Percentiles rank a stretch among this genome's conserved stretches.
phyloP scores from a whole-genome alignment of 768 basidiomycete species.

The Serendipita vermifera region DNA sequence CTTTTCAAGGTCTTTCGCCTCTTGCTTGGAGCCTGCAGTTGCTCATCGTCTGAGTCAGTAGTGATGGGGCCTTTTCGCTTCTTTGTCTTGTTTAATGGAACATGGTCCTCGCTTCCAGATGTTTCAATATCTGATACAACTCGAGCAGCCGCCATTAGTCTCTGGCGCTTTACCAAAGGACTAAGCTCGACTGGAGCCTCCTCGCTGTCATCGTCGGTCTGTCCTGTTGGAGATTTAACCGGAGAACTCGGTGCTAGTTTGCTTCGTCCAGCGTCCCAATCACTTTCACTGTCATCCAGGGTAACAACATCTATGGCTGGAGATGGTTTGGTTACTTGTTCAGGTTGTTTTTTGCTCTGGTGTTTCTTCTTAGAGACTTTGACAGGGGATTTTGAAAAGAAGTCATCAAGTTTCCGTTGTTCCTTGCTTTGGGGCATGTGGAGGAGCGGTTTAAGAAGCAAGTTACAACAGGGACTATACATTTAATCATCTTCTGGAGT shows the following conservation, averaged over 20 bases:
- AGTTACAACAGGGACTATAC: neutral
- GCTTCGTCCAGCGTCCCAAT: neutral
- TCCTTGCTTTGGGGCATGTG: neutral
- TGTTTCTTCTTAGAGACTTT: neutral
- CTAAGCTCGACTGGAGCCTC: neutral
- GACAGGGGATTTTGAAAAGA: neutral
- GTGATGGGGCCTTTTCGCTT: neutral
- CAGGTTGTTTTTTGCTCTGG: neutral
- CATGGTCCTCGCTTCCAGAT: neutral
- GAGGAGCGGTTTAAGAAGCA: neutral
- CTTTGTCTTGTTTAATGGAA: neutral
- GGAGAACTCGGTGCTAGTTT: slow-evolving; percentile 7
- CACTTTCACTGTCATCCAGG: neutral
- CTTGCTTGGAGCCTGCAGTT: neutral
- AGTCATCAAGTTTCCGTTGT: neutral
- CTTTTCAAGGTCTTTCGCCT: neutral
- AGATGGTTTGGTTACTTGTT: no score
- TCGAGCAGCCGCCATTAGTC: neutral
- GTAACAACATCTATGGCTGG: neutral
- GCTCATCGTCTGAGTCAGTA: neutral
- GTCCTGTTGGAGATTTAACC: no score
- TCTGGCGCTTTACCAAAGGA: neutral
- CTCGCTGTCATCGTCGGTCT: slow-evolving; percentile 3
- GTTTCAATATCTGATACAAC: neutral
- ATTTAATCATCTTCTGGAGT: slow-evolving; percentile 6